Conservation (phyloP, 192 early-diverging fungal species). For the Oehlia diaphana region DNA sequence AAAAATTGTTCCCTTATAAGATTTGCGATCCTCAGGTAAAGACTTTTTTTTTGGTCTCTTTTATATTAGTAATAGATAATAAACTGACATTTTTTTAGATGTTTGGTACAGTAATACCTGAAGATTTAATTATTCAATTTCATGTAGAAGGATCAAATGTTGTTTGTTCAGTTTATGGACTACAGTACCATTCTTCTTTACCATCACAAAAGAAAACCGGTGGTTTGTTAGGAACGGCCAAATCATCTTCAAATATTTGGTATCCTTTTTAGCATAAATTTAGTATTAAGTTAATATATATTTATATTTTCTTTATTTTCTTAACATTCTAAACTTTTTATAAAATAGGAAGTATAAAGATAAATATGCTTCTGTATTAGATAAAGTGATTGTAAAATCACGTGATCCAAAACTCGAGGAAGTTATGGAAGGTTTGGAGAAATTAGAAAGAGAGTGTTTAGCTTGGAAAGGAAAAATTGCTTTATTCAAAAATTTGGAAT, state of each 20-base stretch:
- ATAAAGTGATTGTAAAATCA: slow-evolving; percentile 22
- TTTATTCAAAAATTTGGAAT: slow-evolving; percentile 18
- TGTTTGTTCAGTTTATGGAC: slow-evolving; percentile 16
- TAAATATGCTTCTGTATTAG: slow-evolving; percentile 10
- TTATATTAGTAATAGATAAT: background rate
- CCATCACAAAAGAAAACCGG: background rate
- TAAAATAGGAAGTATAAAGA: slow-evolving; percentile 24
- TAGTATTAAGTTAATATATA: too few relatives aligned
- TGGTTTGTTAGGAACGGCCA: background rate
- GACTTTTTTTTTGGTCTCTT: too few relatives aligned
- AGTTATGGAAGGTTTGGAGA: slow-evolving; percentile 10
- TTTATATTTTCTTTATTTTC: too few relatives aligned
- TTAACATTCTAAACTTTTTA: background rate
- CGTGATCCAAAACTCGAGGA: slow-evolving; percentile 24
- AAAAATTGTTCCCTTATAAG: slow-evolving; percentile 26
- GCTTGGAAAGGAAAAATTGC: slow-evolving; percentile 22
- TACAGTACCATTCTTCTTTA: slow-evolving; percentile 22
- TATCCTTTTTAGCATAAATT: slow-evolving; percentile 14
- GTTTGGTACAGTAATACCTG: slow-evolving; percentile 17
- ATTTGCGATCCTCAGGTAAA: slow-evolving; percentile 30
- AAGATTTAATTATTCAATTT: slow-evolving; percentile 19
- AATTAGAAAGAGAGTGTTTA: slow-evolving; percentile 22
- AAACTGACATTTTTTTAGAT: background rate
- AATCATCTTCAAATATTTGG: slow-evolving; percentile 6
- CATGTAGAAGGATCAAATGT: slow-evolving; percentile 21